phyloP scores from a whole-genome alignment of 257 asterid genomes.

The Solanum ahanhuiri region DNA sequence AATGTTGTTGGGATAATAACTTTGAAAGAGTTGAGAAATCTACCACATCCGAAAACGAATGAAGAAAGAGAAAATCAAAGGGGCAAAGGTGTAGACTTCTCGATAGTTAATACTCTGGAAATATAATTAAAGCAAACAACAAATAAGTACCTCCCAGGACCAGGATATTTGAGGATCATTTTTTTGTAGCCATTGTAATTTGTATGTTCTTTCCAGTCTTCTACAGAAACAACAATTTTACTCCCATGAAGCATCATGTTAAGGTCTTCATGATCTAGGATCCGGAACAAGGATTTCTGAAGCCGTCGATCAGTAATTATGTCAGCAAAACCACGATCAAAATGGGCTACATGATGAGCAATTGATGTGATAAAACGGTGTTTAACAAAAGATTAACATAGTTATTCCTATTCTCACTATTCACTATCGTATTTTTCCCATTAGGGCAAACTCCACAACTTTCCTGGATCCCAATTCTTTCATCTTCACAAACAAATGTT shows the following conservation, averaged over 20 bases:
- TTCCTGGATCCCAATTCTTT: neutral
- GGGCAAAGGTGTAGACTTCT: no score
- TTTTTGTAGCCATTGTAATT: constrained; percentile 57
- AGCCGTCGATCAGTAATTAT: constrained; percentile 24
- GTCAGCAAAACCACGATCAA: constrained; percentile 56
- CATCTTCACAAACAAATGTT: neutral
- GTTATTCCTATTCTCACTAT: neutral
- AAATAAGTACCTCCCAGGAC: constrained; percentile 75
- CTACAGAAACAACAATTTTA: constrained; percentile 50
- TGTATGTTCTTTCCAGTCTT: constrained; percentile 92
- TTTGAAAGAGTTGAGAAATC: no score
- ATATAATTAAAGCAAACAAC: no score
- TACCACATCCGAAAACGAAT: no score
- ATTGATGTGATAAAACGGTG: constrained; percentile 57
- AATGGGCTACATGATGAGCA: constrained; percentile 47
- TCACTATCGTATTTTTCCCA: neutral
- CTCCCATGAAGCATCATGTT: constrained; percentile 69
- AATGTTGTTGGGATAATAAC: no score
- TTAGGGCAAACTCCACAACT: neutral
- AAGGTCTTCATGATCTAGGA: constrained; percentile 65
- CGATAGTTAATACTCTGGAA: no score
- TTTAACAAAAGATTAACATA: neutral
- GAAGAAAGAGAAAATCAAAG: no score
- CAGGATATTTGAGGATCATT: constrained; percentile 61
- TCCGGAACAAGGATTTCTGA: constrained; percentile 42